phyloP scores from a whole-genome alignment of 805 yeast genomes.

The Starmerella sp. region DNA sequence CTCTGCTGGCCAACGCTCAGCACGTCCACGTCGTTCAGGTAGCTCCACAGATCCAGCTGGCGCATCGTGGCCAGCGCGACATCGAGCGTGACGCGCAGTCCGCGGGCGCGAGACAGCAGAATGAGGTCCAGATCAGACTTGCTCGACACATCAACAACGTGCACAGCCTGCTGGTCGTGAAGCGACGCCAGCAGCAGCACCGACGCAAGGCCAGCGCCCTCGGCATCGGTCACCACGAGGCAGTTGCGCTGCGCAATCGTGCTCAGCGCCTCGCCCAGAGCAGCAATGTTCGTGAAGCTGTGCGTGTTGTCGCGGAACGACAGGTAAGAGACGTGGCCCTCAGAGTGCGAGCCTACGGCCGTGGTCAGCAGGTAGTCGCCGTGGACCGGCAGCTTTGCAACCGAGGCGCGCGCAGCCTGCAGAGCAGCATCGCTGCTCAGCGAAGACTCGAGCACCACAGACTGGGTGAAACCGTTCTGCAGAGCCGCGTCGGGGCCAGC shows the following conservation, averaged over 20 bases:
- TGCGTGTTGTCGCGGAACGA: slow-evolving; percentile 38
- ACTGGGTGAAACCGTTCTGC: slow-evolving; percentile 80
- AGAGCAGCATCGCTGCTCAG: slow-evolving; percentile 54
- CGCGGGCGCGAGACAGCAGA: slow-evolving; percentile 72
- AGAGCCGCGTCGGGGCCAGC: slow-evolving; percentile 58
- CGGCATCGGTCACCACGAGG: slow-evolving; percentile 85
- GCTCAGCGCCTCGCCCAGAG: slow-evolving; percentile 57
- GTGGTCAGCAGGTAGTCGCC: slow-evolving; percentile 71
- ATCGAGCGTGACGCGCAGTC: slow-evolving; percentile 78
- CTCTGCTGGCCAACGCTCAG: slow-evolving; percentile 72
- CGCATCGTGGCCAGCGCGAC: slow-evolving; percentile 63
- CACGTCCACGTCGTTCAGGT: slow-evolving; percentile 62
- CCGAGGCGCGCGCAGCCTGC: slow-evolving; percentile 47
- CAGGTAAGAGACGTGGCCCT: slow-evolving; percentile 51
- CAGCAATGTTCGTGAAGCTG: slow-evolving; percentile 35
- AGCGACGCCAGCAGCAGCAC: slow-evolving; percentile 79
- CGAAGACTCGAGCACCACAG: slow-evolving; percentile 56
- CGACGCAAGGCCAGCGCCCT: slow-evolving; percentile 85
- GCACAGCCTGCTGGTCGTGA: slow-evolving; percentile 64
- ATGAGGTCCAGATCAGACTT: slow-evolving; percentile 75
- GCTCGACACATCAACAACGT: slow-evolving; percentile 74
- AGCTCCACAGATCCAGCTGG: slow-evolving; percentile 72
- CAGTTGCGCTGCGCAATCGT: slow-evolving; percentile 62
- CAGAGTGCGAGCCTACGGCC: slow-evolving; percentile 66
- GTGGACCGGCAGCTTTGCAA: slow-evolving; percentile 34